Percentiles rank a stretch among this genome's conserved stretches.
Evolutionary conservation across 805 yeast genomes (phyloP).

Genomic region (Ogataea haglerorum): DNA sequence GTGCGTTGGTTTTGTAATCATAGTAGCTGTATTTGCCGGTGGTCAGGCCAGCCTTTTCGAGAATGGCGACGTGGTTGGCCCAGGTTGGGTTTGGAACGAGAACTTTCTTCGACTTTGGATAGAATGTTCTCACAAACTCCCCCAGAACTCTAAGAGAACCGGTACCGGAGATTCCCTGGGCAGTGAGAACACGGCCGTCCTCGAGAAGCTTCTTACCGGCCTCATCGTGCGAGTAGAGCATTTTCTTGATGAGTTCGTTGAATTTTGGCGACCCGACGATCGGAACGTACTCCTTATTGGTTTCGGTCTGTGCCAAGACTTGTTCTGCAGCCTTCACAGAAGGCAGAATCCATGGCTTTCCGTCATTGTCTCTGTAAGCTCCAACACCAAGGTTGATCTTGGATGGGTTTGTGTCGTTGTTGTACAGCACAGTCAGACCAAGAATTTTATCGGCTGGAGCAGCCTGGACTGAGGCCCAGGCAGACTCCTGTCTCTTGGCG

Average conservation of each 20-base stretch:
- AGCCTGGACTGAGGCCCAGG: conserved; percentile 29
- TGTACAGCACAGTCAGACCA: conserved; percentile 74
- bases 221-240: conserved; percentile 66
- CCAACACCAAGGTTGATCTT: conserved; percentile 75
- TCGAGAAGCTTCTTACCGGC: conserved; percentile 53
- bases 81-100: conserved; percentile 87
- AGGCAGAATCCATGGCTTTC: conserved; percentile 87
- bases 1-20: conserved; percentile 54
- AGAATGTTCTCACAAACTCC: conserved; percentile 65
- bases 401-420: conserved; percentile 55
- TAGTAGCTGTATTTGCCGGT: conserved; percentile 69
- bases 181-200: conserved; percentile 67
- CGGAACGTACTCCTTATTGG: conserved; percentile 82
- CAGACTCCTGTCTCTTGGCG: conserved; percentile 25
- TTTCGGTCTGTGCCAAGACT: conserved; percentile 41
- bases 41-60: conserved; percentile 66
- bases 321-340: conserved; percentile 66
- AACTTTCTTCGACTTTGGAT: conserved; percentile 47
- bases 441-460: conserved; percentile 88
- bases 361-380: conserved; percentile 87
- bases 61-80: conserved; percentile 88
- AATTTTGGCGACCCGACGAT: conserved; percentile 75
- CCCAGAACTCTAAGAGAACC: conserved; percentile 88
- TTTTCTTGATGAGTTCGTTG: conserved; percentile 62
- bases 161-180: conserved; percentile 93